Conservation (phyloP, 2,329 filamentous ascomycete species). For the Rutstroemia sp. region DNA sequence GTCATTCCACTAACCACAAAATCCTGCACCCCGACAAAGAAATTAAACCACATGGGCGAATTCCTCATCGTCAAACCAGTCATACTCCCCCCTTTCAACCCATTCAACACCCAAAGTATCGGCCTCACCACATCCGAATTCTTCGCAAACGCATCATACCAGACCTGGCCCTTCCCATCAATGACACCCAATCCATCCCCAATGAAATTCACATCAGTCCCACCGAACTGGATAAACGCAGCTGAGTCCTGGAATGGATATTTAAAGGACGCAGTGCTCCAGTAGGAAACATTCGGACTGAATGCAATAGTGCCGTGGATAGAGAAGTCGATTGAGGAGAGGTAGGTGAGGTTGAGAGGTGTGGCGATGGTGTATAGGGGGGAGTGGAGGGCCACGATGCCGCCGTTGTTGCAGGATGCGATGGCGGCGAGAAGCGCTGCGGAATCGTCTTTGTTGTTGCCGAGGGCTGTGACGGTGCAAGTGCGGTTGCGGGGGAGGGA, state of each 20-base stretch:
- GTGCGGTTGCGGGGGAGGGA: not conserved
- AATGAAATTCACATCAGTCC: constrained; percentile 1
- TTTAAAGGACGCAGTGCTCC: not conserved
- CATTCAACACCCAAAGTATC: constrained; percentile 6
- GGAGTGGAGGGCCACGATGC: not conserved
- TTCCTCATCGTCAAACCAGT: not conserved
- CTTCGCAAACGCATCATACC: constrained; percentile 4
- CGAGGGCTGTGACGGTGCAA: not conserved
- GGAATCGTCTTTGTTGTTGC: not conserved
- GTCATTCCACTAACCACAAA: constrained; percentile 1
- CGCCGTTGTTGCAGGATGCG: constrained; percentile 2
- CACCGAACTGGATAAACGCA: constrained; percentile 1
- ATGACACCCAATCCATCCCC: constrained; percentile 1
- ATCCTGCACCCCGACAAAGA: not conserved
- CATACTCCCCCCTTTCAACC: constrained; percentile 1
- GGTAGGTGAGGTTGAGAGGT: not conserved
- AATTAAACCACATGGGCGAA: constrained; percentile 5
- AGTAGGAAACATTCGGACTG: not conserved
- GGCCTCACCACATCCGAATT: not conserved
- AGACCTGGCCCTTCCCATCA: constrained; percentile 4
- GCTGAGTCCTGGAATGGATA: constrained; percentile 1
- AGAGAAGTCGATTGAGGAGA: constrained; percentile 1
- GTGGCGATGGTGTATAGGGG: constrained; percentile 4
- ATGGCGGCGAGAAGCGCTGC: not conserved
- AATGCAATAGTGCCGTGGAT: constrained; percentile 4